Evolutionary conservation across 2,329 filamentous ascomycete species (phyloP), one percentile per base, ranked within the genome.

Genomic region (Monosporascus sp.): DNA sequence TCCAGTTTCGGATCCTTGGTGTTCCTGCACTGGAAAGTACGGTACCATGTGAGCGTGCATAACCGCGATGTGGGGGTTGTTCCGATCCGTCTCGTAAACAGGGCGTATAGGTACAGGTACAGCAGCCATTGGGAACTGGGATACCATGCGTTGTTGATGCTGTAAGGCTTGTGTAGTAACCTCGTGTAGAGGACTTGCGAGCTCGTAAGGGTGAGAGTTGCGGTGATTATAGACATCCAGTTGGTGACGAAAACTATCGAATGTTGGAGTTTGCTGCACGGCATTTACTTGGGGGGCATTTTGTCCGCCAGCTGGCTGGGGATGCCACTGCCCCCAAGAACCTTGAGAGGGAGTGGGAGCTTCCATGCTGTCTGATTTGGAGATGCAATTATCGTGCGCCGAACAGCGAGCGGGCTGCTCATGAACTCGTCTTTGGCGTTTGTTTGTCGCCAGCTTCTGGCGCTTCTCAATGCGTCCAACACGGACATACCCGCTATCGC

Each of bases 371-470:
- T 79, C 81, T n/a, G 77, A 80, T 48, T 81, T 79, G 22, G 77
- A 83, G 34, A 74, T 76, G 66, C 71, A 79, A 62, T 82, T 79
- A 60, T 80, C 80, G 42, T 76, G 64, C 60, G 84, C 80, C 51
- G 79, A 78, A 41, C 77, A 74, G 60, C 83, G 75, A 51, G 81
- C 70, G 38, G 82, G 77, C 57, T 81, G 77, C 61, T 84, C 80
- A 63, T 85, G 82, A 2, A 81, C 82, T 25, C 81, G 74, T 50
- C 82, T 74, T 64, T 85, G 81, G 64, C 85, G 83, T 69, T 86
- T 86, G 51, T 86, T 80, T 82, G 85, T 84, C 51, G 84, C 88
- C 5, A 25, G 31, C 38, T 27, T 57, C 62, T 59, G 63, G 58
- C 58, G 47, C 53, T 54, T 49, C 45, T 25, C 4, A 15, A 41